Evolutionary conservation across 169 alveolate genomes (phyloP).

Genomic region (Cytauxzoon felis): DNA sequence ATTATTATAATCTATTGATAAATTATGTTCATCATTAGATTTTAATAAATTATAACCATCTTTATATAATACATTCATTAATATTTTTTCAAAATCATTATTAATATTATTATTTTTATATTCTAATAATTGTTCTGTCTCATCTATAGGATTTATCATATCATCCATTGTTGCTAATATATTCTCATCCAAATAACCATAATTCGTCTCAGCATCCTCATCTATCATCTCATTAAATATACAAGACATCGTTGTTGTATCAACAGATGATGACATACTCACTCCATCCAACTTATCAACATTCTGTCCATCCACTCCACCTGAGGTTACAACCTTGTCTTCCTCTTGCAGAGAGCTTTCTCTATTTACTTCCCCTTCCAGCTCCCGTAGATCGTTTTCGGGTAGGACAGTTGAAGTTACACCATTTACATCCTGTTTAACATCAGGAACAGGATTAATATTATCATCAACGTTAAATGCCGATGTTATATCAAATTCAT

Average conservation of each 20-base stretch:
- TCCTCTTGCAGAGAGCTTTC: too few relatives aligned
- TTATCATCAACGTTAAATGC: too few relatives aligned
- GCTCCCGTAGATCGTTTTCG: too few relatives aligned
- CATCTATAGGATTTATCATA: neutral
- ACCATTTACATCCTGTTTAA: too few relatives aligned
- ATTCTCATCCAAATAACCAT: constrained; percentile 8
- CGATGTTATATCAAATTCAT: too few relatives aligned
- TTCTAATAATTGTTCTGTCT: neutral
- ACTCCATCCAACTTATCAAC: neutral
- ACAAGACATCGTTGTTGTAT: neutral
- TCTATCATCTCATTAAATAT: neutral
- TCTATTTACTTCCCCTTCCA: too few relatives aligned
- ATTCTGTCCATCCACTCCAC: neutral
- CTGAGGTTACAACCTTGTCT: too few relatives aligned
- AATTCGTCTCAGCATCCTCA: neutral
- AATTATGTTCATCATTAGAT: too few relatives aligned
- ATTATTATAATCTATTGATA: too few relatives aligned
- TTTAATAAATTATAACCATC: too few relatives aligned
- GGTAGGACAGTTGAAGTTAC: too few relatives aligned
- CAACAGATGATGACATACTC: neutral
- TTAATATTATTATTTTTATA: neutral
- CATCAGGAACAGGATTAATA: too few relatives aligned
- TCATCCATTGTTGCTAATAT: neutral
- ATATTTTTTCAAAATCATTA: constrained; percentile 9
- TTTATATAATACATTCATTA: neutral